These are phyloP conservation scores for Hamamelis virginiana DNA, from an alignment of 164 flowering plant species.

Conservation along the genomic window DNA sequence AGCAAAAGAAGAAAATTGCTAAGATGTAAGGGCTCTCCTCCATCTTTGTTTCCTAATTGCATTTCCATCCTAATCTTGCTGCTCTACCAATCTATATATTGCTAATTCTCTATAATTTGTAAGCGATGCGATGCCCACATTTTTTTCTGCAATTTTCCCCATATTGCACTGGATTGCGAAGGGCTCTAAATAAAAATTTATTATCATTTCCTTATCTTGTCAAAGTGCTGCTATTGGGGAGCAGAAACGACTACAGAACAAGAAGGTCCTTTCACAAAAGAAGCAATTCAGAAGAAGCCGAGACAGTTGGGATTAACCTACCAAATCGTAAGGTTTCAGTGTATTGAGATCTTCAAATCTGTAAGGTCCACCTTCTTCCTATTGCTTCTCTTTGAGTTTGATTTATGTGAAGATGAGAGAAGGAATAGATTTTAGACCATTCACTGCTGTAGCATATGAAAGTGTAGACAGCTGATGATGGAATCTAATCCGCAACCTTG, in stretches of 20 bases:
- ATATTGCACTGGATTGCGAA: too few relatives aligned
- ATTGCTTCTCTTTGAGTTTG: neutral
- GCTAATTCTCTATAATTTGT: too few relatives aligned
- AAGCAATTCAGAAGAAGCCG: constrained; percentile 73
- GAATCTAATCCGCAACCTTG: neutral
- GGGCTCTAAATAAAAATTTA: neutral
- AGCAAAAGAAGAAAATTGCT: constrained; percentile 82
- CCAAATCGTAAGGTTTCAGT: neutral
- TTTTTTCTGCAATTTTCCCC: too few relatives aligned
- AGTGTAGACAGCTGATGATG: neutral
- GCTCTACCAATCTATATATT: too few relatives aligned
- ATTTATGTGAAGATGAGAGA: neutral
- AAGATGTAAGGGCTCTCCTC: constrained; percentile 56
- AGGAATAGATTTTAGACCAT: too few relatives aligned
- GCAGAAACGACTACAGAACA: constrained; percentile 67
- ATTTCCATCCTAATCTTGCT: neutral
- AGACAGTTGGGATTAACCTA: constrained; percentile 62
- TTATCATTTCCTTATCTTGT: neutral
- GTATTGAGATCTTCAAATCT: neutral
- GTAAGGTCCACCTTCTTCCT: neutral
- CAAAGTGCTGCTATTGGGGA: constrained; percentile 83
- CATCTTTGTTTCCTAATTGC: neutral
- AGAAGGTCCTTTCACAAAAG: constrained; percentile 77
- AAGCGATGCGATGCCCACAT: neutral
- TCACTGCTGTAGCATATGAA: neutral